Evolutionary conservation across 169 alveolate genomes (phyloP).

Genomic region (Plasmodium gallinaceum): DNA sequence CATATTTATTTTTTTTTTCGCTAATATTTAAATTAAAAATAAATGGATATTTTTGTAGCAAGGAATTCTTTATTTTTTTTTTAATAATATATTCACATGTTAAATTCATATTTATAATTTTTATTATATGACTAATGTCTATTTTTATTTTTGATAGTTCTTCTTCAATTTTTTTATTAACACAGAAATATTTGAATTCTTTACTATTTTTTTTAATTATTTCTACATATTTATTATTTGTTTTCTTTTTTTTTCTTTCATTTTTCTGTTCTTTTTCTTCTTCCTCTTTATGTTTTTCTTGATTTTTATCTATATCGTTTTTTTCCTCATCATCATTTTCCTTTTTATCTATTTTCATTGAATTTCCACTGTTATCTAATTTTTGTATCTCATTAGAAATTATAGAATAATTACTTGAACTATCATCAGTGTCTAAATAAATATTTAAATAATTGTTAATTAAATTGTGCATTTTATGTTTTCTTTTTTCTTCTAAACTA

Average conservation of each 20-base stretch:
- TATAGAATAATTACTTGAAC: conserved; percentile 60
- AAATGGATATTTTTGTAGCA: conserved; percentile 51
- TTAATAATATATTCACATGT: conserved; percentile 26
- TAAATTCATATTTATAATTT: conserved; percentile 35
- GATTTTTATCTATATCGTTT: not conserved
- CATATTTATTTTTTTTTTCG: conserved; percentile 20
- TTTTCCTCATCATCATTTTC: not conserved
- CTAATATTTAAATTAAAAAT: conserved; percentile 53
- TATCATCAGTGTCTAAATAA: conserved; percentile 23
- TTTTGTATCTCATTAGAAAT: conserved; percentile 19
- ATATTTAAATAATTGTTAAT: conserved; percentile 47
- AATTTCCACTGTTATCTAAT: not conserved
- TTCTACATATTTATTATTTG: not conserved
- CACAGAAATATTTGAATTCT: not conserved
- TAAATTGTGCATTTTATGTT: conserved; percentile 47
- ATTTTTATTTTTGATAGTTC: conserved; percentile 56
- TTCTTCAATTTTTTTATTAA: conserved; percentile 22
- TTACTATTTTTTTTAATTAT: not conserved
- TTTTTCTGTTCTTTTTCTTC: conserved; percentile 7
- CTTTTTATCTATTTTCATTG: conserved; percentile 2
- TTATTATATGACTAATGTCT: conserved; percentile 30
- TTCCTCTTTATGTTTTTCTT: not conserved
- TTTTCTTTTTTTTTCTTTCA: not conserved
- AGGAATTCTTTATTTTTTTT: conserved; percentile 48
- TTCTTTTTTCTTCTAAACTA: conserved; percentile 40